A percentile compares a stretch with the other conserved stretches of the same genome.
Evolutionary conservation across 148 eudicot species (phyloP).

Genomic region (Chenopodium suecicum): DNA sequence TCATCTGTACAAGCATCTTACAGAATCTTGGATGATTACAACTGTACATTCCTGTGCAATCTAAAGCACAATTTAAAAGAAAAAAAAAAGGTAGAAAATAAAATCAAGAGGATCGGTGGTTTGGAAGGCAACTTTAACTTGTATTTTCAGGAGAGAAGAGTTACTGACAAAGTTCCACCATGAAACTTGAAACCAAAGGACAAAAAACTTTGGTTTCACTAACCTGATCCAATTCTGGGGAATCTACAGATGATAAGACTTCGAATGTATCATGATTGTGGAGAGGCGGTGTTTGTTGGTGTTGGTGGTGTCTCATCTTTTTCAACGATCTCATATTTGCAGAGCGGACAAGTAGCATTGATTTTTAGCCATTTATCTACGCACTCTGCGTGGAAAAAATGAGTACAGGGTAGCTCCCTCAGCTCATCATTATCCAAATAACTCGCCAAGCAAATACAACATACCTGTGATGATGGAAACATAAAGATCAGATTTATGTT

Average conservation of each 20-base stretch:
- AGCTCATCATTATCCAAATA: constrained; percentile 61
- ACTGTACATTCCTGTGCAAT: constrained; percentile 26
- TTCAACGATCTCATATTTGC: constrained; percentile 54
- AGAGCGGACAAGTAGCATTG: constrained; percentile 76
- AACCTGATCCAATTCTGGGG: constrained; percentile 4
- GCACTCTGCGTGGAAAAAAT: constrained; percentile 73
- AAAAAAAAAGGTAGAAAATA: neutral
- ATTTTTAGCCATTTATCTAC: constrained; percentile 83
- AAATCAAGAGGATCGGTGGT: neutral
- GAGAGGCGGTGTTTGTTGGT: constrained; percentile 33
- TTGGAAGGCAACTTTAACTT: neutral
- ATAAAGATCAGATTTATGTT: neutral
- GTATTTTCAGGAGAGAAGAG: constrained; percentile 11
- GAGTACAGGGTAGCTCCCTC: constrained; percentile 74
- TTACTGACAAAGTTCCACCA: constrained; percentile 16
- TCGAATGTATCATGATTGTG: constrained; percentile 29
- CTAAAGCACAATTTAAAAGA: constrained; percentile 1
- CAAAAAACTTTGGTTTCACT: constrained; percentile 30
- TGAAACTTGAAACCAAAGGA: constrained; percentile 23
- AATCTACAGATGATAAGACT: constrained; percentile 2
- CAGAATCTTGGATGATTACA: constrained; percentile 16
- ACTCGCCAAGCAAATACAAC: constrained; percentile 71
- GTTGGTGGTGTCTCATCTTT: constrained; percentile 33
- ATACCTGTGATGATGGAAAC: constrained; percentile 42
- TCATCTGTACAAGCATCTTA: constrained; percentile 29